Base-by-base conservation (phyloP, 345 rosid species). In the Adansonia digitata region DNA sequence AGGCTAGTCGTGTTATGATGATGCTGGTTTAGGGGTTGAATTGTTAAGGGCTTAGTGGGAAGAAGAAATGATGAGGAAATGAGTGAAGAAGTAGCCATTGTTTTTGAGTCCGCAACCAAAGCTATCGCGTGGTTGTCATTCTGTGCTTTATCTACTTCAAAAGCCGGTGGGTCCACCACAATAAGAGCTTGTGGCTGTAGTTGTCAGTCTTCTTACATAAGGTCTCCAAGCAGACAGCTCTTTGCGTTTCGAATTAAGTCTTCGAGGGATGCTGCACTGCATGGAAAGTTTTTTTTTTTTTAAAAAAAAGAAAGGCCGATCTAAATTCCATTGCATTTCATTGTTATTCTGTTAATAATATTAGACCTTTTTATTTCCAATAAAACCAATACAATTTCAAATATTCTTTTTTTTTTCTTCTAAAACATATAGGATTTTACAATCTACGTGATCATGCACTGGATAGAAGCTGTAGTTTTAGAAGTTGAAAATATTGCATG, bases 31-130 rank as follows among this genome's bases (percentile, higher is more conserved):
- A 48, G 80, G 34, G 18, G 85, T 8, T 65, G 77, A 62, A 73
- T 20, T 35, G 75, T 51, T 29, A 53, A 75, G 55, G 45, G 43
- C 35, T 72, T 77, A 2, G 74, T 11, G n/a, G 81, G 74, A 37
- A 77, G 74, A 64, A 87, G 74, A 64, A 71, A 49, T 4, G 83
- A 74, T 14, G 85, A 40, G 15, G 72, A 78, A 66, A 80, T 68
- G 67, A 74, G 71, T 9, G 81, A 68, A 8, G 79, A 49, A 52
- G 83, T 0, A 52, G 87, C 80, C 83, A 77, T 79, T 48, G 74
- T 18, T 49, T 5, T 7, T 4, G 24, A 11, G 56, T 74, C 52
- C 26, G 73, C 43, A 18, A 20, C 55, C 31, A 17, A 46, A 43
- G 42, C 29, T 46, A 17, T 27, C n/a, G 27, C 5, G 34, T 43